These are phyloP conservation scores for Suillus alpinus DNA, from an alignment of 768 basidiomycete species.

Conservation along the genomic window DNA sequence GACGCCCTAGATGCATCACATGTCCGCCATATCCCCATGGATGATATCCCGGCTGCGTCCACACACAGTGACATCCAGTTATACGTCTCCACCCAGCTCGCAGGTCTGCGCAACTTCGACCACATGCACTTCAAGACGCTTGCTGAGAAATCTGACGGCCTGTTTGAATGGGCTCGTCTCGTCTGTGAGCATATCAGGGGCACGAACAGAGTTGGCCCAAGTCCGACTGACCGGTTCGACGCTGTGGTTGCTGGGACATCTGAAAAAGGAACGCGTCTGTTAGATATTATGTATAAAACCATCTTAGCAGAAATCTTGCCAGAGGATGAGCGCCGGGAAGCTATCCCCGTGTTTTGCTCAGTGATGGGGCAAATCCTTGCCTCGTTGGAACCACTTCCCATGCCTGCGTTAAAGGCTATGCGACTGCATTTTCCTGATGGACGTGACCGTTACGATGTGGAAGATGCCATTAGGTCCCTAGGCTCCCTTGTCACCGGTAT, in stretches of 20 bases:
- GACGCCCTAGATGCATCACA: conserved; percentile 3
- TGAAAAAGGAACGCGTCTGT: neutral
- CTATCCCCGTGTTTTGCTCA: neutral
- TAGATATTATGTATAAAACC: conserved; percentile 3
- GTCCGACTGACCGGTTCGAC: neutral
- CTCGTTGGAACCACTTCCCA: conserved; percentile 2
- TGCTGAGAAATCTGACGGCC: neutral
- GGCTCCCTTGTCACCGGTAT: conserved; percentile 5
- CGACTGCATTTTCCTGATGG: neutral
- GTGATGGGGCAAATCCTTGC: conserved; percentile 1
- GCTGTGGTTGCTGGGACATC: neutral
- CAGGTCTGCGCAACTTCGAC: neutral
- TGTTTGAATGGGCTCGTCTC: conserved; percentile 9
- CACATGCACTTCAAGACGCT: neutral
- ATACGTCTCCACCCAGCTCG: neutral
- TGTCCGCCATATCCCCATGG: neutral
- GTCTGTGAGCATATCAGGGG: conserved; percentile 9
- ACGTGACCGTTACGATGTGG: neutral
- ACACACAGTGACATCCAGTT: conserved; percentile 3
- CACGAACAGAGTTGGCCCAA: neutral
- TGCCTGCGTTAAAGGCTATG: neutral
- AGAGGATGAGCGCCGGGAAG: neutral
- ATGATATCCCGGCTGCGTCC: neutral
- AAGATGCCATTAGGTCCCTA: no score
- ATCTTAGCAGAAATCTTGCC: conserved; percentile 2